Evolutionary conservation across 1,139 yeast genomes (phyloP), one percentile per base, ranked within the genome.

Genomic region (Magnusiomyces fungicola): DNA sequence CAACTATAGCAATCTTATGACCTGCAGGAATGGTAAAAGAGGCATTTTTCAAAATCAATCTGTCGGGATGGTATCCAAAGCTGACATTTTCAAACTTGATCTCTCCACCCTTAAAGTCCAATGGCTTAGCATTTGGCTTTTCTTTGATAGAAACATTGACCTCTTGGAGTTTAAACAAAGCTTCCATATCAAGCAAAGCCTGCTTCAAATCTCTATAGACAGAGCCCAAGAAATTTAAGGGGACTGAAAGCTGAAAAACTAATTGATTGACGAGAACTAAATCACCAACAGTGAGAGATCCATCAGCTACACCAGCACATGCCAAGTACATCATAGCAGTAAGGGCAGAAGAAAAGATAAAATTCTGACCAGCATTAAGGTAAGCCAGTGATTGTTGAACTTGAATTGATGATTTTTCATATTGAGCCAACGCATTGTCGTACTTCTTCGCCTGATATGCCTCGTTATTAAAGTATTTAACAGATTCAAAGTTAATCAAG

Each of bases 291-390:
- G 95, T 83, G 52, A 92, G 72, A 1, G 79, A 69, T 0, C 97
- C 97, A 3, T 77, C 69, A 12, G 89, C 81, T 14, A 92, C 95
- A 29, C 97, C 97, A 53, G 81, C 80, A 61, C 97, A 89, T n/a
- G 97, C 97, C 96, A 92, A 83, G 65, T 86, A 92, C 98, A 92
- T 94, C 95, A 94, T 92, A 1, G 83, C 89, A 1, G 98, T 92
- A 57, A 94, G 72, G 1, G 98, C 97, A 37, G 86, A 69, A 0
- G 97, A 86, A 68, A 94, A 92, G 29, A 92, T 92, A 49, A 89
- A 64, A 64, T 87, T 90, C 67, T 92, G 99, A 3, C 98, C 98
- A 0, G 95, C 76, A 60, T 92, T 92, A 56, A 92, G 73, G 61
- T 78, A 89, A 3, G 97, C 95, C 56, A 92, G 72, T 0, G 97